These are phyloP conservation scores for Pyricularia pennisetigena DNA, from an alignment of 2,329 filamentous ascomycete genomes.

Conservation along the genomic window DNA sequence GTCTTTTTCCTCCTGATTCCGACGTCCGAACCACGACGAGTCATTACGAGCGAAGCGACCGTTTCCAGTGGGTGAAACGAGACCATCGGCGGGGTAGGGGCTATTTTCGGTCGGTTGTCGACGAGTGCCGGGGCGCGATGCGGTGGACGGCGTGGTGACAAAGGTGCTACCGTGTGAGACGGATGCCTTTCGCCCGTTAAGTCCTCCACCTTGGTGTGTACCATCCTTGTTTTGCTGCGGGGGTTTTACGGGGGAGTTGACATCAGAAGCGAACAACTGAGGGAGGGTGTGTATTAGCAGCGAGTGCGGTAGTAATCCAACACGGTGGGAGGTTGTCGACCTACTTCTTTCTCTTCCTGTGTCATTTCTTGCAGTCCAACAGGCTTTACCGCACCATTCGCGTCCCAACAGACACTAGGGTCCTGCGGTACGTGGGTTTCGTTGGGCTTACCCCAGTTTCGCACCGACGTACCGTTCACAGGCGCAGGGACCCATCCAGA, in stretches of 20 bases:
- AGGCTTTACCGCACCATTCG: conserved; percentile 57
- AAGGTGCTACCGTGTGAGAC: conserved; percentile 64
- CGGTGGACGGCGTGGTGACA: conserved; percentile 58
- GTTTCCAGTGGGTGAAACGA: conserved; percentile 51
- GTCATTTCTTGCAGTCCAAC: conserved; percentile 65
- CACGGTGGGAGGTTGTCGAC: conserved; percentile 11
- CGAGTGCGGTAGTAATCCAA: background rate
- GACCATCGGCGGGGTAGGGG: conserved; percentile 41
- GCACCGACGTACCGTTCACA: conserved; percentile 50
- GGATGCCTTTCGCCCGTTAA: conserved; percentile 71
- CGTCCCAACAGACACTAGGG: conserved; percentile 89
- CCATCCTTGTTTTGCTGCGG: conserved; percentile 64
- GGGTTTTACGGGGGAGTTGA: conserved; percentile 89
- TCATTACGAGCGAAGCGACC: conserved; percentile 56
- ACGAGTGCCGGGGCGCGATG: conserved; percentile 63
- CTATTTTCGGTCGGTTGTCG: conserved; percentile 78
- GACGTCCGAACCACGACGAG: conserved; percentile 44
- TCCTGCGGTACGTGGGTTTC: conserved; percentile 68
- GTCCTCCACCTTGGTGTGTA: conserved; percentile 41
- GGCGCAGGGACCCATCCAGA: conserved; percentile 71
- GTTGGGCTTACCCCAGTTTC: conserved; percentile 68
- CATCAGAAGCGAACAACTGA: conserved; percentile 72
- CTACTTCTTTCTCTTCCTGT: conserved; percentile 48
- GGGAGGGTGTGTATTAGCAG: conserved; percentile 12
- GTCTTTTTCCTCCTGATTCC: conserved; percentile 43